Percentiles rank a stretch among this genome's conserved stretches.
Conservation (phyloP, 768 basidiomycete genomes). For the Clathrus columnatus region DNA sequence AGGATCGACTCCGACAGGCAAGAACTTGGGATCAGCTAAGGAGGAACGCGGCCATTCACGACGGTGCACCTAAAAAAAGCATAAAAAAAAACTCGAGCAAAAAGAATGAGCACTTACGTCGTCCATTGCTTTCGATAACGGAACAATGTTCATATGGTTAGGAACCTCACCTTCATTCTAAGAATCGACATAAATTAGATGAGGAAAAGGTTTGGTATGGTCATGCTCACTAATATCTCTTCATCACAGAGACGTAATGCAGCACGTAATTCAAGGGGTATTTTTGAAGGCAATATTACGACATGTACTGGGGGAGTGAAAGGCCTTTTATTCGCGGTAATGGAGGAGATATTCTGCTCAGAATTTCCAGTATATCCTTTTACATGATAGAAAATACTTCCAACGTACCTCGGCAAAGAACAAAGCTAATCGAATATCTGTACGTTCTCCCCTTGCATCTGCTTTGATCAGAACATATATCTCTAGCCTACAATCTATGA, state of each 20-base stretch:
- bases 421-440: conserved; percentile 55
- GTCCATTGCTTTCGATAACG: conserved; percentile 42
- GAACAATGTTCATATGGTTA: conserved; percentile 72
- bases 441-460: conserved; percentile 50
- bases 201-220: neutral
- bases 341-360: conserved; percentile 43
- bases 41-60: conserved; percentile 40
- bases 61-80: conserved; percentile 37
- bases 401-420: conserved; percentile 43
- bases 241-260: conserved; percentile 68
- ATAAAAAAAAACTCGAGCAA: conserved; percentile 9
- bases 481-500: conserved; percentile 75
- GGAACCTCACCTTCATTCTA: conserved; percentile 43
- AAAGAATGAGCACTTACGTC: conserved; percentile 39
- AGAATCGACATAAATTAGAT: conserved; percentile 29
- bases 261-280: conserved; percentile 62
- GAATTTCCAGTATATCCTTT: neutral
- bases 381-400: neutral
- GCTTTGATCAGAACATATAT: conserved; percentile 65
- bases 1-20: conserved; percentile 48
- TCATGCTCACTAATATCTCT: conserved; percentile 39
- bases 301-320: conserved; percentile 69
- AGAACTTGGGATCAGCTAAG: conserved; percentile 42
- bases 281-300: conserved; percentile 60
- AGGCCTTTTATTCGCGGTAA: conserved; percentile 46